These are phyloP conservation scores for Schizochytrium sp. DNA, from an alignment of 108 stramenopile species.

Conservation along the genomic window DNA sequence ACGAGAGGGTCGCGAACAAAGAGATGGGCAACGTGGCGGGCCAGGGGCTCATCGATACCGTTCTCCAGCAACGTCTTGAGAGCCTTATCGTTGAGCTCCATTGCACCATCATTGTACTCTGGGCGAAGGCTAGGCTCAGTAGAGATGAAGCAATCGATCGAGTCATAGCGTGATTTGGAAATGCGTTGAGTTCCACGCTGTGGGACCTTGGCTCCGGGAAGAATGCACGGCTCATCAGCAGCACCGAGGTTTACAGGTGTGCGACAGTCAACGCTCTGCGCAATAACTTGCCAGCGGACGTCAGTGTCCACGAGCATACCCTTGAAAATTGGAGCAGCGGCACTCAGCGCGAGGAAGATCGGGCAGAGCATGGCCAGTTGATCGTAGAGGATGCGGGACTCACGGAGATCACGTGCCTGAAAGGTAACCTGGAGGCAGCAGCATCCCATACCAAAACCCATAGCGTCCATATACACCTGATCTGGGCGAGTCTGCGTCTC, in stretches of 20 bases:
- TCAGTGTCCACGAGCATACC: slow-evolving; percentile 96
- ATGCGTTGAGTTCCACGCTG: slow-evolving; percentile 78
- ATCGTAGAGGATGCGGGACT: slow-evolving; percentile 96
- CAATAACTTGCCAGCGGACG: slow-evolving; percentile 94
- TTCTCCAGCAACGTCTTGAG: slow-evolving; percentile 77
- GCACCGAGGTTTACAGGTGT: slow-evolving; percentile 86
- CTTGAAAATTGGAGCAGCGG: slow-evolving; percentile 91
- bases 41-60: slow-evolving; percentile 90
- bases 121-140: slow-evolving; percentile 50
- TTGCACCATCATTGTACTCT: slow-evolving; percentile 90
- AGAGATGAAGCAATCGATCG: slow-evolving; percentile 88
- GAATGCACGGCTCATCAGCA: slow-evolving; percentile 32
- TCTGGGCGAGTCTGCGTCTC: slow-evolving; percentile 36
- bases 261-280: slow-evolving; percentile 92
- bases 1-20: slow-evolving; percentile 97
- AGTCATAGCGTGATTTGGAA: slow-evolving; percentile 94
- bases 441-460: slow-evolving; percentile 99
- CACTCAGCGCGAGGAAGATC: slow-evolving; percentile 96
- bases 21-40: slow-evolving; percentile 94
- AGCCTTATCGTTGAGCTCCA: slow-evolving; percentile 83
- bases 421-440: slow-evolving; percentile 99
- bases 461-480: slow-evolving; percentile 93
- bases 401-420: slow-evolving; percentile 95
- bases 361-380: slow-evolving; percentile 97
- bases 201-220: neutral